A percentile compares a stretch with the other conserved stretches of the same genome.
These are phyloP conservation scores for Coemansia sp. DNA, from an alignment of 192 early-diverging fungal genomes.

Conservation along the genomic window DNA sequence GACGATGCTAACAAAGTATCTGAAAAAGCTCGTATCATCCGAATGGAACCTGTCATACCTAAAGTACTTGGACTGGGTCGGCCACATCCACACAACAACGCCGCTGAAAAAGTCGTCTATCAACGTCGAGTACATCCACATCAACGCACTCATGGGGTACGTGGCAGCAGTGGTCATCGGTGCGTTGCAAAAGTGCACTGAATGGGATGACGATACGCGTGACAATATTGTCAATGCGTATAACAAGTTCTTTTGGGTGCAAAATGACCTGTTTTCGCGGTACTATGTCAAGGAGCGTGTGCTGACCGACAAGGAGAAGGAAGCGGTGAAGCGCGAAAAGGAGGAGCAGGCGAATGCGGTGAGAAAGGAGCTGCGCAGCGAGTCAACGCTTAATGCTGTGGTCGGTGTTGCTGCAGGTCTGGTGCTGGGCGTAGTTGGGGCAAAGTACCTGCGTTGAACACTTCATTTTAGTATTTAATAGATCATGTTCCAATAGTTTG, in stretches of 20 bases:
- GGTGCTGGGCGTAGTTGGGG: conserved; percentile 18
- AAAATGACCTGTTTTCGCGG: conserved; percentile 77
- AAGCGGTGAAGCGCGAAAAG: conserved; percentile 23
- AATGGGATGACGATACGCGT: conserved; percentile 59
- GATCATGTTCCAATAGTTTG: too few relatives aligned
- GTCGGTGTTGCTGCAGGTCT: conserved; percentile 30
- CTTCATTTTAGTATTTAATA: too few relatives aligned
- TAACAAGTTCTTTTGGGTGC: conserved; percentile 79
- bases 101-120: conserved; percentile 71
- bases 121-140: conserved; percentile 81
- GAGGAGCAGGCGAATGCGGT: conserved; percentile 23
- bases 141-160: conserved; percentile 72
- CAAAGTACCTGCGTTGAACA: conserved; percentile 13
- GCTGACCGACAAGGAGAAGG: conserved; percentile 29
- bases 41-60: conserved; percentile 54
- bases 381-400: conserved; percentile 31
- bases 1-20: conserved; percentile 67
- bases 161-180: conserved; percentile 58
- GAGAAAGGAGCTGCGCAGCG: conserved; percentile 30
- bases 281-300: conserved; percentile 68
- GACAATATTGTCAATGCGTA: conserved; percentile 64
- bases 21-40: conserved; percentile 61
- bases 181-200: conserved; percentile 51
- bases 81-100: conserved; percentile 73
- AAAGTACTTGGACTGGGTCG: conserved; percentile 79